Conservation (phyloP, 176 grass and related monocot species). For the Microstegium vimineum region DNA sequence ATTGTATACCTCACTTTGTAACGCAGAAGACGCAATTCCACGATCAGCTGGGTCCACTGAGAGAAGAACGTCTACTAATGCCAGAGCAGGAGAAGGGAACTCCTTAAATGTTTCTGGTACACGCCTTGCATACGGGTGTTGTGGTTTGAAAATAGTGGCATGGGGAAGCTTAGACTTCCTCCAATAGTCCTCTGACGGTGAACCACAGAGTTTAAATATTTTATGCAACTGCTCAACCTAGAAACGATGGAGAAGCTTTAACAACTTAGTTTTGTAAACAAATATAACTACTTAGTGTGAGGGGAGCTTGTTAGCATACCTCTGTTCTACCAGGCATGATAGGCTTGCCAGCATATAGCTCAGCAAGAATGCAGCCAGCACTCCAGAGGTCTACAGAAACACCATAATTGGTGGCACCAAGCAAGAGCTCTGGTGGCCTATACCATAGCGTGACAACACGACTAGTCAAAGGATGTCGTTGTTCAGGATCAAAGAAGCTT, state of each 20-base stretch:
- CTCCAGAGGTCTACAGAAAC: constrained; percentile 98
- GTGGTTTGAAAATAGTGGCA: constrained; percentile 98
- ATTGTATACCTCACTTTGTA: constrained; percentile 72
- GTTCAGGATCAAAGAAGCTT: constrained; percentile 91
- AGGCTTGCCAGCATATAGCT: constrained; percentile 97
- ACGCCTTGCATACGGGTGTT: constrained; percentile 76
- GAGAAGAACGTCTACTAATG: constrained; percentile 89
- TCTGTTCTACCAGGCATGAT: constrained; percentile 99
- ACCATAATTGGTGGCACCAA: constrained; percentile 93
- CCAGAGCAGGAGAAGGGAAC: constrained; percentile 67
- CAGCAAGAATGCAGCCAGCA: constrained; percentile 95
- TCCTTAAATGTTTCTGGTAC: constrained; percentile 93
- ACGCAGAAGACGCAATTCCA: constrained; percentile 61
- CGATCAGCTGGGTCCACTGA: constrained; percentile 92
- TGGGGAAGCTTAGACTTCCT: constrained; percentile 94
- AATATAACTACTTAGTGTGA: not conserved
- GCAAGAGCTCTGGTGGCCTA: constrained; percentile 91
- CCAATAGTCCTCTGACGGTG: constrained; percentile 95
- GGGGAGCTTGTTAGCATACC: constrained; percentile 41
- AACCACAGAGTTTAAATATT: constrained; percentile 99
- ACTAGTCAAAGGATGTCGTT: constrained; percentile 87
- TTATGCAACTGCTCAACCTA: constrained; percentile 99
- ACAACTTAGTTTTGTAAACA: constrained; percentile 20
- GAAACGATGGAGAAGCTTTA: constrained; percentile 30
- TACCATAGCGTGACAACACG: constrained; percentile 99